Base-by-base conservation (phyloP, 116 monocot species). In the Dioscorea cayenensis region DNA sequence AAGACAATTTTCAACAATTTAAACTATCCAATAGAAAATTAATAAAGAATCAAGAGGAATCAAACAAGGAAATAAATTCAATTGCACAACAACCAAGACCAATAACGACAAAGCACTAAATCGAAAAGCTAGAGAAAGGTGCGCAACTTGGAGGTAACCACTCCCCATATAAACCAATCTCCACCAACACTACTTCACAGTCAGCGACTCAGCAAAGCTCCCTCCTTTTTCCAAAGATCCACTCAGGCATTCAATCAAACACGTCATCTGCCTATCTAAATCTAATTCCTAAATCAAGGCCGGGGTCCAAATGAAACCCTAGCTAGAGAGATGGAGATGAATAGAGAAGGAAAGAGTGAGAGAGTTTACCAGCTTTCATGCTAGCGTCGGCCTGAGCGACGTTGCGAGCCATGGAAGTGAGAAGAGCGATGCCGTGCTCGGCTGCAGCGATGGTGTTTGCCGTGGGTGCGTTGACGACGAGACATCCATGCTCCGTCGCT, bases 401-500 rank as follows among this genome's bases (percentile, higher is more conserved):
- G 51, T 92, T 92, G 55, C 92, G 78, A 2, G 92, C 86, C 92
- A 92, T 92, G 55, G 85, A 79, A 17, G 89, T 65, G 64, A 92
- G 76, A 5, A 92, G 82, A 28, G 92, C 89, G 71, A 92, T 86
- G 61, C 80, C 92, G 70, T 92, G 92, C 80, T 92, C 92, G 2
- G 92, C 92, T 4, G 92, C 92, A 1, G 92, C 92, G 36, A 92
- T 70, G 2, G 92, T 89, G 72, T 92, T 92, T 20, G 92, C 89
- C 2, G 92, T 86, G 35, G 92, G 92, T 10, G 92, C 92, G 63
- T 92, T 92, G 35, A 92, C 92, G 18, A 92, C 92, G 20, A 92
- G 84, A 65, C 89, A 89, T 2, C 92, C 92, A 59, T 51, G 65
- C 89, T 92, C 92, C 4, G 92, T 92, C 17, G 92, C 92, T 14